These are phyloP conservation scores for Lachnellula subtilissima DNA, from an alignment of 2,329 filamentous ascomycete species.

Conservation along the genomic window DNA sequence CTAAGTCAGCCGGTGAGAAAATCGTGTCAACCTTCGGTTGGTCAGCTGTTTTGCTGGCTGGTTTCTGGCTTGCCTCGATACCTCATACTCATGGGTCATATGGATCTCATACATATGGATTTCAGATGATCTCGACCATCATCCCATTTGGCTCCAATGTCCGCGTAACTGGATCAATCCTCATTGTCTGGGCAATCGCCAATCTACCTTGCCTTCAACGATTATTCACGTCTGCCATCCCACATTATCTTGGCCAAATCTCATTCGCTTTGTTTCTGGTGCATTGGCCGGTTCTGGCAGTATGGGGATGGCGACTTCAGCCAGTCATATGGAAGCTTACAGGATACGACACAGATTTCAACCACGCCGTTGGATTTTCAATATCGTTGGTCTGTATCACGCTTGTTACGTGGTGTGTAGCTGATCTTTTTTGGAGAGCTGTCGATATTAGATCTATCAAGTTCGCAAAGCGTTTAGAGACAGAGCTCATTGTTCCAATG, in stretches of 20 bases:
- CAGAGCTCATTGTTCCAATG: no score
- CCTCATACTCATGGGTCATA: background rate
- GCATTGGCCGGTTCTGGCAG: background rate
- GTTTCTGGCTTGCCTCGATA: background rate
- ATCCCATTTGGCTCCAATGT: background rate
- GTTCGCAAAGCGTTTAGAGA: background rate
- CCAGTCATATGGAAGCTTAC: background rate
- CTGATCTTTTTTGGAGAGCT: background rate
- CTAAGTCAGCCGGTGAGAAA: background rate
- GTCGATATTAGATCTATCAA: background rate
- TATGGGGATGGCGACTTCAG: background rate
- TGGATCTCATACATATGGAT: background rate
- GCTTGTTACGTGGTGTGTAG: background rate
- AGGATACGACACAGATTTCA: background rate
- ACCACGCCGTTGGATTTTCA: background rate
- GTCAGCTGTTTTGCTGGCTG: background rate
- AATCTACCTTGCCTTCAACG: background rate
- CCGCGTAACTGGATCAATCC: background rate
- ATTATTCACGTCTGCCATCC: background rate
- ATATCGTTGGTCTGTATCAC: background rate
- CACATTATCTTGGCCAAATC: background rate
- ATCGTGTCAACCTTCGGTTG: background rate
- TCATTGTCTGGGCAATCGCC: background rate
- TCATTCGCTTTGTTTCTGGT: background rate
- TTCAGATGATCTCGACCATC: background rate